These are phyloP conservation scores for Chlorophyllum brunneum DNA, from an alignment of 768 basidiomycete genomes.

Conservation along the genomic window DNA sequence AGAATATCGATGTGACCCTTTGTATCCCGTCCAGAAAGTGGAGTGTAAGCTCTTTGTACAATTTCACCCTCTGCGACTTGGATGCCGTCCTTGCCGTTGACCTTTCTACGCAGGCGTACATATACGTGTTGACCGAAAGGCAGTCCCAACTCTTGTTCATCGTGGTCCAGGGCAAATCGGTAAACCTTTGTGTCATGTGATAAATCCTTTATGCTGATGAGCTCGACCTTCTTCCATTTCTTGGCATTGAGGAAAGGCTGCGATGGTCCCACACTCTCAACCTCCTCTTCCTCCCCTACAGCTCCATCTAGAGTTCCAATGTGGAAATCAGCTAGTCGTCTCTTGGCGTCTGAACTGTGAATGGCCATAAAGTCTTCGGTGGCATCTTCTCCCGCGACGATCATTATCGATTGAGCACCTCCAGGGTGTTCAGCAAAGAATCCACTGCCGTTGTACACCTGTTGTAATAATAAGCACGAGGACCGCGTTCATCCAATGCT, in stretches of 20 bases:
- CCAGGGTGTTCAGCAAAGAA: no score
- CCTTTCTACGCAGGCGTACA: no score
- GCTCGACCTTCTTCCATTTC: constrained; percentile 44
- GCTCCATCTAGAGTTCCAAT: constrained; percentile 38
- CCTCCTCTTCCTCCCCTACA: background rate
- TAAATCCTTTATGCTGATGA: constrained; percentile 32
- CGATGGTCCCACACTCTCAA: constrained; percentile 7
- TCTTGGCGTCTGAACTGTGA: no score
- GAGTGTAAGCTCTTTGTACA: constrained; percentile 58
- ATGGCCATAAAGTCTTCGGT: no score
- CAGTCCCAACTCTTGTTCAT: constrained; percentile 44
- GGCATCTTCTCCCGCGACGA: no score
- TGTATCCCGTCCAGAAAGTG: constrained; percentile 40
- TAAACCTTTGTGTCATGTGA: constrained; percentile 49
- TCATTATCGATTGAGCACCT: no score
- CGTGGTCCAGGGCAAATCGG: constrained; percentile 41
- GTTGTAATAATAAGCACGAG: no score
- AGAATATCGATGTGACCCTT: constrained; percentile 48
- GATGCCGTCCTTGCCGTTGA: constrained; percentile 13
- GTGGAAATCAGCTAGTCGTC: no score
- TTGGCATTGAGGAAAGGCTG: constrained; percentile 35
- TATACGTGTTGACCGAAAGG: constrained; percentile 57
- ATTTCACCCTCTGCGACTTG: constrained; percentile 29
- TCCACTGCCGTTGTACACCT: no score
- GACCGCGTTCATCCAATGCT: no score